Evolutionary conservation across 805 yeast species (phyloP).

Genomic region (Wickerhamia fluorescens): DNA sequence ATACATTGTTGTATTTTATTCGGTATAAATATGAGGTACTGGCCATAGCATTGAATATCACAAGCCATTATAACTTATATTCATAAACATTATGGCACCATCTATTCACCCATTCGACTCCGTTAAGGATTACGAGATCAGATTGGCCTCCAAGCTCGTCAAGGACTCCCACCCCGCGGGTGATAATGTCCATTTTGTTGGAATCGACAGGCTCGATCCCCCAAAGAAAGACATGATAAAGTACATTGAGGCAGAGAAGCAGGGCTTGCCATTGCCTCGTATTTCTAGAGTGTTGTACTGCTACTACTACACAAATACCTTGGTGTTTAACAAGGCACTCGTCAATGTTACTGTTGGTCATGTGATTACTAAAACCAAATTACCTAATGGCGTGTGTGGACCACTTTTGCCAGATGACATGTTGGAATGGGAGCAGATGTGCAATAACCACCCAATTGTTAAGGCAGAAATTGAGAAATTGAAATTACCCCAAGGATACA

Average conservation of each 20-base stretch:
- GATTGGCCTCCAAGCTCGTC: slow-evolving; percentile 50
- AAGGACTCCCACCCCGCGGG: slow-evolving; percentile 49
- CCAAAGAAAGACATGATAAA: slow-evolving; percentile 67
- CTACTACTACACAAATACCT: slow-evolving; percentile 49
- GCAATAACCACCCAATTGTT: slow-evolving; percentile 49
- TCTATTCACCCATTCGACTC: slow-evolving; percentile 51
- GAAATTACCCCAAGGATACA: slow-evolving; percentile 49
- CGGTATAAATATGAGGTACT: too few species aligned
- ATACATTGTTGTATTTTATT: too few species aligned
- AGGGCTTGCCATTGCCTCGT: slow-evolving; percentile 40
- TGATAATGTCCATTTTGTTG: slow-evolving; percentile 55
- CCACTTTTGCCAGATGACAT: slow-evolving; percentile 67
- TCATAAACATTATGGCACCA: slow-evolving; percentile 3
- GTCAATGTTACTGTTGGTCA: slow-evolving; percentile 59
- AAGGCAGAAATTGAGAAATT: slow-evolving; percentile 60
- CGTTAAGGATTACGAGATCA: slow-evolving; percentile 51
- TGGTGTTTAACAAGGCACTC: slow-evolving; percentile 61
- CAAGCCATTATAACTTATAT: not conserved
- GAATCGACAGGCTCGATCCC: slow-evolving; percentile 67
- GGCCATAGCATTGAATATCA: slow-evolving; percentile 24
- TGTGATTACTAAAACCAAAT: slow-evolving; percentile 46
- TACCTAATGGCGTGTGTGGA: slow-evolving; percentile 60
- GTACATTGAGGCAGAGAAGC: slow-evolving; percentile 60
- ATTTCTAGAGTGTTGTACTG: slow-evolving; percentile 64
- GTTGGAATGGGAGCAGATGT: slow-evolving; percentile 43